Evolutionary conservation across 805 yeast genomes (phyloP).

Genomic region (Kurtzmaniella cleridarum): DNA sequence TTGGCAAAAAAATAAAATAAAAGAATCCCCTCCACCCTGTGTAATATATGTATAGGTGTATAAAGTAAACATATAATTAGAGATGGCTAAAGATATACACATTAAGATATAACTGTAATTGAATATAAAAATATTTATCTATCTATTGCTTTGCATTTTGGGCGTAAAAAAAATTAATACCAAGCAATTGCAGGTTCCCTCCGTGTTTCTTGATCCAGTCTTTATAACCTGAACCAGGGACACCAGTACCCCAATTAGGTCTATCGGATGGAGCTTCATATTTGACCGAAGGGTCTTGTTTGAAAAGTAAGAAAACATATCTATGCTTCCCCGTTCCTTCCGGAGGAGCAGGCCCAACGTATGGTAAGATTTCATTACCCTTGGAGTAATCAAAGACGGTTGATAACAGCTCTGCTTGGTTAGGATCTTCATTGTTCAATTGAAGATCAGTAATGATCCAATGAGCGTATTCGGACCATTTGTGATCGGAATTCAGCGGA

Average conservation of each 20-base stretch:
- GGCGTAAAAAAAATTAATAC: conserved; percentile 82
- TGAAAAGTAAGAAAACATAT: conserved; percentile 71
- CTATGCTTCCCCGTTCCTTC: conserved; percentile 81
- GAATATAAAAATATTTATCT: too few species aligned
- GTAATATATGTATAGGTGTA: too few species aligned
- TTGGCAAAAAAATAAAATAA: neutral
- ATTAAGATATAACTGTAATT: too few species aligned
- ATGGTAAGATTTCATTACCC: conserved; percentile 45
- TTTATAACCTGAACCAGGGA: conserved; percentile 70
- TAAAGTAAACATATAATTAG: too few species aligned
- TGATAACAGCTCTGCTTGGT: conserved; percentile 28
- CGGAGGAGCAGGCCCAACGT: conserved; percentile 90
- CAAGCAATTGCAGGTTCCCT: conserved; percentile 53
- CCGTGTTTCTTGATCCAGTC: conserved; percentile 66
- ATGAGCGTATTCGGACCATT: conserved; percentile 86
- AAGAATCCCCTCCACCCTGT: neutral
- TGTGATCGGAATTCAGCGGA: conserved; percentile 74
- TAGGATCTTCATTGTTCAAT: conserved; percentile 31
- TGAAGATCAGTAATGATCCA: conserved; percentile 56
- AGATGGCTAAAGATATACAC: too few species aligned
- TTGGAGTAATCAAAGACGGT: conserved; percentile 29
- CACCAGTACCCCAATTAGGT: conserved; percentile 82
- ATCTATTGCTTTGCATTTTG: conserved; percentile 35
- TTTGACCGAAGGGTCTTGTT: conserved; percentile 47
- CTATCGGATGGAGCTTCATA: conserved; percentile 47